Evolutionary conservation across 2,329 filamentous ascomycete genomes (phyloP).

Genomic region (Alternaria sp.): DNA sequence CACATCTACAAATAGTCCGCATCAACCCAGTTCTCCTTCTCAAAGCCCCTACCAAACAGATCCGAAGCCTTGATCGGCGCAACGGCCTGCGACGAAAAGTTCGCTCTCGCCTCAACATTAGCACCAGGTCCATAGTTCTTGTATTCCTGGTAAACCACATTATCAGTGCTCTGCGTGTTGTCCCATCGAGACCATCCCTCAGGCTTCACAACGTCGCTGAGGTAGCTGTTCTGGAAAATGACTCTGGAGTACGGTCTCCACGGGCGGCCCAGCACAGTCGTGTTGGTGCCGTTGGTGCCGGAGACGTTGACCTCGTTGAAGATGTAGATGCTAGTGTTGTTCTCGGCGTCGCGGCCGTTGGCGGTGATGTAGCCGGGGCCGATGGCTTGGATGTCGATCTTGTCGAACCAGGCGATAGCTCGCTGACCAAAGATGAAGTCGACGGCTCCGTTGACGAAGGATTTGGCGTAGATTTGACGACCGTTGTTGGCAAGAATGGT

Average conservation of each 20-base stretch:
- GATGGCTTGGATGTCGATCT: slow-evolving; percentile 38
- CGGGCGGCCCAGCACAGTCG: slow-evolving; percentile 59
- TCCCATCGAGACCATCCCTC: slow-evolving; percentile 61
- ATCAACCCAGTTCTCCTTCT: slow-evolving; percentile 31
- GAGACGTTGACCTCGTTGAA: slow-evolving; percentile 60
- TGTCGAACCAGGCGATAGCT: slow-evolving; percentile 58
- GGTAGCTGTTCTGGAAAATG: slow-evolving; percentile 57
- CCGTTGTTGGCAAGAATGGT: slow-evolving; percentile 56
- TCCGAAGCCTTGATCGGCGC: slow-evolving; percentile 16
- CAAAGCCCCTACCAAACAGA: slow-evolving; percentile 22
- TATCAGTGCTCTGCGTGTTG: slow-evolving; percentile 22
- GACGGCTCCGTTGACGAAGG: slow-evolving; percentile 65
- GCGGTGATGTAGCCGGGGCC: slow-evolving; percentile 32
- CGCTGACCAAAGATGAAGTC: slow-evolving; percentile 65
- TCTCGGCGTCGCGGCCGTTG: slow-evolving; percentile 28
- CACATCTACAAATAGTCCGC: slow-evolving; percentile 7
- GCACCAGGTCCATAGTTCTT: slow-evolving; percentile 31
- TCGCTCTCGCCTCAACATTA: slow-evolving; percentile 1
- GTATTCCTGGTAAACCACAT: slow-evolving; percentile 28
- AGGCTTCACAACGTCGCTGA: slow-evolving; percentile 65
- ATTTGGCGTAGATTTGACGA: slow-evolving; percentile 63
- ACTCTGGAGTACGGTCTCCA: slow-evolving; percentile 60
- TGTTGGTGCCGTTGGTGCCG: slow-evolving; percentile 45
- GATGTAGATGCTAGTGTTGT: slow-evolving; percentile 57
- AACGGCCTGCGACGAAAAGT: slow-evolving; percentile 19